phyloP scores from a whole-genome alignment of 768 basidiomycete species.

The Mycena galericulata region DNA sequence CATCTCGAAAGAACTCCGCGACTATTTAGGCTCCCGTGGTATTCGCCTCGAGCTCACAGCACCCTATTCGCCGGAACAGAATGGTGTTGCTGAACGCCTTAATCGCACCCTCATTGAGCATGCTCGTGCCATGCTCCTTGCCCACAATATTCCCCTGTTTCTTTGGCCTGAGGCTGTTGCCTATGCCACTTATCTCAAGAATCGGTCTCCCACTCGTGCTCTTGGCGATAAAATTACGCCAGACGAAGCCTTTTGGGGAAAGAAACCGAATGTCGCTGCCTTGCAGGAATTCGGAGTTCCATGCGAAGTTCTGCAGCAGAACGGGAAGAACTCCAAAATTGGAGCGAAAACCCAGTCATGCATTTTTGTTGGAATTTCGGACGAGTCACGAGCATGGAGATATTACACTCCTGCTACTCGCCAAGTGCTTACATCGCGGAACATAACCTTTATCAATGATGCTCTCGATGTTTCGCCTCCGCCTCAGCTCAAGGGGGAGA shows the following conservation, averaged over 20 bases:
- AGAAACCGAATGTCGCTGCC: slow-evolving; percentile 31
- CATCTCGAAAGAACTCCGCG: slow-evolving; percentile 5
- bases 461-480: neutral
- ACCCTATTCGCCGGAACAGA: slow-evolving; percentile 40
- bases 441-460: slow-evolving; percentile 25
- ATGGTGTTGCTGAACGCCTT: slow-evolving; percentile 44
- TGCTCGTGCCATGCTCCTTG: slow-evolving; percentile 37
- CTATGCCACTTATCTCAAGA: slow-evolving; percentile 40
- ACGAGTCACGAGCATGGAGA: slow-evolving; percentile 30
- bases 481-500: slow-evolving; percentile 25
- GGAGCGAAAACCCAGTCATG: neutral
- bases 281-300: neutral
- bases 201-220: slow-evolving; percentile 31
- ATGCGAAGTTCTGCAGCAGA: slow-evolving; percentile 25
- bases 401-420: slow-evolving; percentile 27
- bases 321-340: slow-evolving; percentile 7
- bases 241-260: slow-evolving; percentile 31
- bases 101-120: slow-evolving; percentile 41
- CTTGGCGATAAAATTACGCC: slow-evolving; percentile 28
- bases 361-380: slow-evolving; percentile 32
- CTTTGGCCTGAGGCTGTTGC: slow-evolving; percentile 36
- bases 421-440: slow-evolving; percentile 32
- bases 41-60: slow-evolving; percentile 28
- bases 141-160: slow-evolving; percentile 13
- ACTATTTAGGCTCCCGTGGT: slow-evolving; percentile 34